Conservation (phyloP, 768 basidiomycete species). For the Suillus hirtellus region DNA sequence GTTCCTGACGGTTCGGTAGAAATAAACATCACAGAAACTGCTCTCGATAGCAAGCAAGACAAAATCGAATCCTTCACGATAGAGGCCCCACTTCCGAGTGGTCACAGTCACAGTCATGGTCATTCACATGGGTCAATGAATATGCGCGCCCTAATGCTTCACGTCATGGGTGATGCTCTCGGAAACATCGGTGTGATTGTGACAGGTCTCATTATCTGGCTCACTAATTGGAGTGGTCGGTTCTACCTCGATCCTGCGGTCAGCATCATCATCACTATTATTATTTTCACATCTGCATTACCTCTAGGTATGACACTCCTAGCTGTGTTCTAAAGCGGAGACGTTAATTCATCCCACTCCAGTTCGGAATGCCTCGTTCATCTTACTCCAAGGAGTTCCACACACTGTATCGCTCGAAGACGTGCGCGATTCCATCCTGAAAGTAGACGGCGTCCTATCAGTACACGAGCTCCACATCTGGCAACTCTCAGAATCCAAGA, state of each 20-base stretch:
- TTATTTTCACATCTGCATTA: constrained; percentile 94
- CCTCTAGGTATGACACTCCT: constrained; percentile 66
- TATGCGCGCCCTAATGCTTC: constrained; percentile 91
- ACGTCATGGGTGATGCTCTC: constrained; percentile 94
- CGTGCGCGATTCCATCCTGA: constrained; percentile 75
- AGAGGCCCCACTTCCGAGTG: constrained; percentile 13
- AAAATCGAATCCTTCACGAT: constrained; percentile 35
- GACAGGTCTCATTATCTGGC: constrained; percentile 93
- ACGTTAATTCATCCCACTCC: constrained; percentile 13
- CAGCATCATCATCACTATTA: constrained; percentile 90
- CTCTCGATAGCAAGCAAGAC: constrained; percentile 39
- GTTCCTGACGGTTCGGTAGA: constrained; percentile 4
- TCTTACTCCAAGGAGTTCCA: constrained; percentile 93
- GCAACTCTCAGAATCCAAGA: constrained; percentile 94
- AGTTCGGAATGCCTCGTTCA: constrained; percentile 92
- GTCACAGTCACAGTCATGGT: constrained; percentile 27
- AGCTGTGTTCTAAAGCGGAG: constrained; percentile 1
- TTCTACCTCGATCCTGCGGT: constrained; percentile 93
- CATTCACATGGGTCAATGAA: constrained; percentile 81
- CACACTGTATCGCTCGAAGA: constrained; percentile 84
- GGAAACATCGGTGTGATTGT: constrained; percentile 98
- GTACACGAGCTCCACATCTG: constrained; percentile 96
- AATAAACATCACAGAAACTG: background rate
- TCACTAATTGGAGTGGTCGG: constrained; percentile 79
- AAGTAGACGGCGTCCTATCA: constrained; percentile 77